Evolutionary conservation across 805 yeast genomes (phyloP), one percentile per base, ranked within the genome.

Genomic region (Barnettozyma salicaria): DNA sequence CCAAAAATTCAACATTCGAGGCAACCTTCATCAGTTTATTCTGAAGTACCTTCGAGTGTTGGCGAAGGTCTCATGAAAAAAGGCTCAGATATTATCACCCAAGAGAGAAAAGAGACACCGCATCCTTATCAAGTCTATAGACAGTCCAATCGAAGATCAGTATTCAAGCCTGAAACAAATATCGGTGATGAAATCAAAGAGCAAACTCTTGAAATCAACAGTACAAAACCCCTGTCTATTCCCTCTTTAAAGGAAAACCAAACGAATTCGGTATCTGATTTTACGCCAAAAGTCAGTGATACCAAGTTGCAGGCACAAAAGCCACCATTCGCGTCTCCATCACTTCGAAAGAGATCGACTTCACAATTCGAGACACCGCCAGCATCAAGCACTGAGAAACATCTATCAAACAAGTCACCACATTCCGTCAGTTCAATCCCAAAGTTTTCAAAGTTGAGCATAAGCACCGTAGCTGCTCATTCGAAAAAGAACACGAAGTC

Each of bases 81-180:
- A n/a, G n/a, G n/a, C n/a, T n/a, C n/a, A n/a, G n/a, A n/a, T n/a
- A n/a, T n/a, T n/a, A n/a, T n/a, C n/a, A n/a, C n/a, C n/a, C n/a
- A 17, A 3, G 30, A 29, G 17, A 38, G 26, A 7, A 20, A 24
- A 20, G n/a, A 30, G 10, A 22, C 40, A 1, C 21, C 31, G 14
- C 53, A 49, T 36, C 53, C 53, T n/a, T 49, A 49, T 17, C 34
- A 33, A 16, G 17, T 22, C 18, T 32, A 48, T 11, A 47, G 26
- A n/a, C n/a, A n/a, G n/a, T n/a, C n/a, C n/a, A 13, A 23, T 23
- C 16, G 7, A 12, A 19, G 19, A 18, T 8, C 34, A 30, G 14
- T 12, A 14, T 21, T 21, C 22, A 29, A 17, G 30, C 10, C 19
- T 10, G 17, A 20, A 27, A 17, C 10, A n/a, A 34, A 28, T 17